phyloP scores from a whole-genome alignment of 108 stramenopile species.

The Pseudonitzschia pungens region DNA sequence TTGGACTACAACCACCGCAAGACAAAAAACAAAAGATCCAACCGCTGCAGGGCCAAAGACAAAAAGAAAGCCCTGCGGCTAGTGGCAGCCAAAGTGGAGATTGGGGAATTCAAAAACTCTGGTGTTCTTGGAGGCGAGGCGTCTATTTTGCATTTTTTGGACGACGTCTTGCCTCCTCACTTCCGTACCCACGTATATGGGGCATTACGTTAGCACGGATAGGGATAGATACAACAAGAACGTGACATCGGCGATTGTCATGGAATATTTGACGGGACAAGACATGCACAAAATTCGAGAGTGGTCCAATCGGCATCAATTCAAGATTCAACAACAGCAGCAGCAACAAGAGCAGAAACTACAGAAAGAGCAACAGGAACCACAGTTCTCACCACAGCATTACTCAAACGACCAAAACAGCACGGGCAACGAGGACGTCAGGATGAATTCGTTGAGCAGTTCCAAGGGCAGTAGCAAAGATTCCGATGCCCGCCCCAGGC shows the following conservation, averaged over 20 bases:
- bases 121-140: constrained; percentile 85
- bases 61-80: constrained; percentile 35
- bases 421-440: not conserved
- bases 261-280: constrained; percentile 83
- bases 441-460: not conserved
- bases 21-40: not conserved
- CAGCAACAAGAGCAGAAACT: constrained; percentile 1
- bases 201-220: constrained; percentile 43
- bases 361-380: not conserved
- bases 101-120: constrained; percentile 70
- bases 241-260: constrained; percentile 63
- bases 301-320: constrained; percentile 22
- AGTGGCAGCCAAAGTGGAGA: constrained; percentile 84
- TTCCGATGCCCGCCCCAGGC: not conserved
- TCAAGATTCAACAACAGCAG: not conserved
- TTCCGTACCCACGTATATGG: constrained; percentile 74
- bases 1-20: constrained; percentile 47
- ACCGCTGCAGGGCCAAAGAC: not conserved
- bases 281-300: constrained; percentile 84
- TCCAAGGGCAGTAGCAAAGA: not conserved
- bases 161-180: constrained; percentile 41
- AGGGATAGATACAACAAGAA: constrained; percentile 20
- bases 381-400: not conserved
- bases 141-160: constrained; percentile 62
- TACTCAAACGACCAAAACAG: not conserved